Evolutionary conservation across 257 asterid genomes (phyloP), one percentile per base, ranked within the genome.

Genomic region (Fraxinus excelsior): DNA sequence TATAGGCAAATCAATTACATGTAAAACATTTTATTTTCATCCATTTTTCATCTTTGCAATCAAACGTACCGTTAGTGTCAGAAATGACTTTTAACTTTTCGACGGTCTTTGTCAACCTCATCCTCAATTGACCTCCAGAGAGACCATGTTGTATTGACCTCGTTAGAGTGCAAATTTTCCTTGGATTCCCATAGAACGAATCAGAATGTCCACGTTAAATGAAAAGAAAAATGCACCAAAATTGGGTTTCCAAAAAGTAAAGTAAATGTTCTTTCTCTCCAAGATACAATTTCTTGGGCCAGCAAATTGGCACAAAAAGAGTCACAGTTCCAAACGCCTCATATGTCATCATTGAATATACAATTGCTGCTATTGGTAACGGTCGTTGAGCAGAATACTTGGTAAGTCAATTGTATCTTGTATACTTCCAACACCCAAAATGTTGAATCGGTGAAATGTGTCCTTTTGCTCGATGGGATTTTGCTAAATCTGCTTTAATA

Each of bases 351-450:
- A 67, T 68, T 74, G 70, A 67, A 67, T 66, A 37, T 62, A 62
- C 34, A 18, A 31, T 49, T 65, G 23, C 35, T 16, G 67, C 4
- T 18, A 56, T 71, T 49, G 66, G 78, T 68, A 70, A 64, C 42
- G 72, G 84, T 74, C 5, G 82, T 82, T 80, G 79, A 76, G 73
- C 81, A 32, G 73, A 56, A 79, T 76, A 73, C 31, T 46, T 26
- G 69, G 86, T 69, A 66, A 71, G 31, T 86, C 86, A 25, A 85
- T 79, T 68, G 53, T 74, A 67, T 78, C 62, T 10, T 12, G 19
- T 26, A 25, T 25, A 25, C 67, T 49, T 49, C 83, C 80, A 51
- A 81, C 73, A 79, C 76, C 70, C 6, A 11, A 13, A 18, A 35
- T 74, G 67, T 53, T 16, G 49, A 67, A 79, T 31, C 76, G 79